phyloP scores from a whole-genome alignment of 1,139 yeast genomes.

The Saccharomyces hybrid region DNA sequence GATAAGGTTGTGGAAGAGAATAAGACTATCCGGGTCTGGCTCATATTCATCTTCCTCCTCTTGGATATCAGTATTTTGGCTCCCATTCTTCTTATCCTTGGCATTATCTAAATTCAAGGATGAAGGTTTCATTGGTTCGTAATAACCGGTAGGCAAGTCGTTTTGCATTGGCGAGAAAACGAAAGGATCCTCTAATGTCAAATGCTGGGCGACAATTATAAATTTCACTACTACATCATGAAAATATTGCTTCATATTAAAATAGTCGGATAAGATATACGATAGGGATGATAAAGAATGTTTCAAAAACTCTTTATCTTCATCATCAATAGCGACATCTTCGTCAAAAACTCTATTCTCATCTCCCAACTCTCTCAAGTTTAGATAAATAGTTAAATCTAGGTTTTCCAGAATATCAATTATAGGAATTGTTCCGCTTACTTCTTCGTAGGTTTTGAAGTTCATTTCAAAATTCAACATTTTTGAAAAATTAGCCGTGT shows the following conservation, averaged over 20 bases:
- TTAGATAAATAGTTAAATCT: constrained; percentile 29
- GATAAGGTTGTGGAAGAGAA: neutral
- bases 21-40: neutral
- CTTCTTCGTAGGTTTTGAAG: constrained; percentile 26
- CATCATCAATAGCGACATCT: constrained; percentile 9
- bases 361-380: constrained; percentile 15
- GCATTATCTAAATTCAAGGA: neutral
- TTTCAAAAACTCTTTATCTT: constrained; percentile 22
- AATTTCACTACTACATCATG: constrained; percentile 56
- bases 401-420: constrained; percentile 27
- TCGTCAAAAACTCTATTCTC: constrained; percentile 5
- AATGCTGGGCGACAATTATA: constrained; percentile 57
- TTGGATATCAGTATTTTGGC: neutral
- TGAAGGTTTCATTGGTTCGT: constrained; percentile 28
- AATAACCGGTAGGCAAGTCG: constrained; percentile 35
- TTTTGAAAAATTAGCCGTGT: neutral
- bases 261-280: constrained; percentile 55
- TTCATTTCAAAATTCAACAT: constrained; percentile 2
- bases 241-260: constrained; percentile 61
- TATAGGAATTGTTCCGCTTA: constrained; percentile 25
- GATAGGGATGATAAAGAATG: constrained; percentile 20
- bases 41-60: neutral
- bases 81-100: neutral
- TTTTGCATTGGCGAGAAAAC: constrained; percentile 55
- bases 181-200: constrained; percentile 68